Conservation (phyloP, 352 stramenopile genomes). For the Phytopythium helicoides region DNA sequence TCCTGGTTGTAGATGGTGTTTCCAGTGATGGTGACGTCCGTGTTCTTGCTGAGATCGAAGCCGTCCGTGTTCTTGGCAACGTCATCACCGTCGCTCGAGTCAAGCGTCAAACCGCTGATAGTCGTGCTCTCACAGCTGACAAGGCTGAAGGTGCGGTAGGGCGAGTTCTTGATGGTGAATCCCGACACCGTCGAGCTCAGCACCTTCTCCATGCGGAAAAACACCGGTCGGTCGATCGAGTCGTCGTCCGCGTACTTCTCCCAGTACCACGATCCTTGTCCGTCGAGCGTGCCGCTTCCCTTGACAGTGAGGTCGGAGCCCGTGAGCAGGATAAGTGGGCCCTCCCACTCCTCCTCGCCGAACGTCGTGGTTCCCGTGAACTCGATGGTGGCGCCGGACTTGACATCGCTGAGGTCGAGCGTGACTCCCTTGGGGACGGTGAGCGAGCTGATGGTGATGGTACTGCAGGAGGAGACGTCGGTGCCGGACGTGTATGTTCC, state of each 20-base stretch:
- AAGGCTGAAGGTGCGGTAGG: conserved; percentile 38
- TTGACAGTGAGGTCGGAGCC: conserved; percentile 19
- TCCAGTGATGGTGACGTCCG: conserved; percentile 21
- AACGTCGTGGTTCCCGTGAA: conserved; percentile 42
- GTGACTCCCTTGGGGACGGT: conserved; percentile 25
- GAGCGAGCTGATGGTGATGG: conserved; percentile 28
- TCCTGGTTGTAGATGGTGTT: conserved; percentile 28
- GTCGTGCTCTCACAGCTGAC: conserved; percentile 22
- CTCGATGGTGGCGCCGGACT: conserved; percentile 24
- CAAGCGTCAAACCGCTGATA: conserved; percentile 16
- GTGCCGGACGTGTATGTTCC: conserved; percentile 27
- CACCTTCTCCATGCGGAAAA: conserved; percentile 18
- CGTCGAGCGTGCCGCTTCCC: conserved; percentile 21
- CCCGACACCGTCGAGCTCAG: conserved; percentile 22
- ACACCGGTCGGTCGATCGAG: conserved; percentile 21
- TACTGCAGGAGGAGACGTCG: conserved; percentile 27
- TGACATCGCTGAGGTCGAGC: conserved; percentile 29
- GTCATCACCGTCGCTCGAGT: conserved; percentile 16
- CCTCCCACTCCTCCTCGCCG: conserved; percentile 25
- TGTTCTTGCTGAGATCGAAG: conserved; percentile 23
- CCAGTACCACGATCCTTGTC: conserved; percentile 25
- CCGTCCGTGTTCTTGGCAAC: conserved; percentile 18
- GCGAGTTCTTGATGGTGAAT: conserved; percentile 45
- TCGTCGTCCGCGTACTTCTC: conserved; percentile 10
- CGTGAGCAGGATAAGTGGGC: conserved; percentile 29